phyloP scores from a whole-genome alignment of 2,329 filamentous ascomycete genomes.

The Ceratocystis albifundus region DNA sequence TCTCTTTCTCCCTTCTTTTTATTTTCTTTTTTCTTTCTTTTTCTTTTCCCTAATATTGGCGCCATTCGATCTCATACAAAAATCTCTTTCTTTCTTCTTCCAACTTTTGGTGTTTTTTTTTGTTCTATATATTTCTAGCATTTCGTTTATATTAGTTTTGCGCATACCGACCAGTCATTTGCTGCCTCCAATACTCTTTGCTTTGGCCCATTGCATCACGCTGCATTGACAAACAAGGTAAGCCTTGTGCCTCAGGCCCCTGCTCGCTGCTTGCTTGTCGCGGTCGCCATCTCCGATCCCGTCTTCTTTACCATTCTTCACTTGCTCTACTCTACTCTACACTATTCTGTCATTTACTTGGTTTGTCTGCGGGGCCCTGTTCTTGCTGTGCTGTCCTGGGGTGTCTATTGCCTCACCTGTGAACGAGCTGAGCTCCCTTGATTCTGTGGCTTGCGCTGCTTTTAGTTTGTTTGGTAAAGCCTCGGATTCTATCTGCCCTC shows the following conservation, averaged over 20 bases:
- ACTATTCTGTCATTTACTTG: neutral
- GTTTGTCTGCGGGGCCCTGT: neutral
- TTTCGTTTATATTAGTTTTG: neutral
- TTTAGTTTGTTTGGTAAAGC: neutral
- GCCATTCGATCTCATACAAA: neutral
- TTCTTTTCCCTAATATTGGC: neutral
- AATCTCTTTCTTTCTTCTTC: neutral
- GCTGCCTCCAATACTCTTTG: neutral
- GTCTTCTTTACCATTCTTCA: neutral
- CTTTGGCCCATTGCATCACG: conserved; percentile 18
- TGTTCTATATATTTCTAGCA: neutral
- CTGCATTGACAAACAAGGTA: conserved; percentile 23
- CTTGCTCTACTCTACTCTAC: neutral
- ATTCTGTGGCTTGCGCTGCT: neutral
- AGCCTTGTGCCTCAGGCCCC: conserved; percentile 20
- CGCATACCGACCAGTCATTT: neutral
- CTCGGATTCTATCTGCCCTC: neutral
- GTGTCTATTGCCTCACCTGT: neutral
- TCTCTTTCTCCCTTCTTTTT: neutral
- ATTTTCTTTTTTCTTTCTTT: neutral
- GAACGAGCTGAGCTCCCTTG: neutral
- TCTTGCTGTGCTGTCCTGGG: conserved; percentile 2
- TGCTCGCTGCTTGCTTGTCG: conserved; percentile 13
- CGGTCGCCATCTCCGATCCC: conserved; percentile 22
- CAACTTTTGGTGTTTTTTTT: neutral